Base-by-base conservation (phyloP, 2,329 filamentous ascomycete species). In the Decorospora gaudefroyi region DNA sequence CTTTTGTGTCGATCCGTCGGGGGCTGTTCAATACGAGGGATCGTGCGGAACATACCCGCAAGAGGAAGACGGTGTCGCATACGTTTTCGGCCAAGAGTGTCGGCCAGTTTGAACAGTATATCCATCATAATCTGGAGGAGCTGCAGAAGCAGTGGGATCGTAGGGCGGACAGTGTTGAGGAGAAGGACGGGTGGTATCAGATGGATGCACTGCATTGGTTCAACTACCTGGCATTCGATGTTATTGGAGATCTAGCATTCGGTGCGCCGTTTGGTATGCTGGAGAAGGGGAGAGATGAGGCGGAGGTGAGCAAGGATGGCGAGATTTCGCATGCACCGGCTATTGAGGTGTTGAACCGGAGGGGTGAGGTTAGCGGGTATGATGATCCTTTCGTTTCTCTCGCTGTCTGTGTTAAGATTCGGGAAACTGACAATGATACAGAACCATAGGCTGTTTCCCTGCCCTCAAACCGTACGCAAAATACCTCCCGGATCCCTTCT, bases 21-120 rank as follows among this genome's bases (percentile, higher is more conserved):
- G 90, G 90, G 13, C 78, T 96, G 9, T 96, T 96, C 82, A 96
- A 95, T 71, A 95, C 90, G 0, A 80, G 91, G 21, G 83, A 91
- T 72, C 81, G 91, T 34, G 76, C 77, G 0, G 88, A 96, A 63
- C 90, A 96, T 69, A 85, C 86, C 0, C 84, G 90, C 52, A 96
- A 96, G 79, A 83, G 90, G 61, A 96, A 95, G 79, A 85, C 88
- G 2, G 82, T 96, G 33, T 84, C 88, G 1, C 89, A 95, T 69
- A 93, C 88, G 21, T 96, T 96, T 73, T 88, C 85, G 10, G 79
- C 85, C 49, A 95, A 92, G 73, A 88, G 83, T 7, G 80, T 96
- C 40, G 78, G 79, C 46, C 84, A 95, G 67, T 95, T 95, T 65
- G 90, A 96, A 74, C 87, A 90, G 37, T 95, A 92, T 70, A 92